Evolutionary conservation across 768 basidiomycete genomes (phyloP).

Genomic region (Symmetrospora coprosmae): DNA sequence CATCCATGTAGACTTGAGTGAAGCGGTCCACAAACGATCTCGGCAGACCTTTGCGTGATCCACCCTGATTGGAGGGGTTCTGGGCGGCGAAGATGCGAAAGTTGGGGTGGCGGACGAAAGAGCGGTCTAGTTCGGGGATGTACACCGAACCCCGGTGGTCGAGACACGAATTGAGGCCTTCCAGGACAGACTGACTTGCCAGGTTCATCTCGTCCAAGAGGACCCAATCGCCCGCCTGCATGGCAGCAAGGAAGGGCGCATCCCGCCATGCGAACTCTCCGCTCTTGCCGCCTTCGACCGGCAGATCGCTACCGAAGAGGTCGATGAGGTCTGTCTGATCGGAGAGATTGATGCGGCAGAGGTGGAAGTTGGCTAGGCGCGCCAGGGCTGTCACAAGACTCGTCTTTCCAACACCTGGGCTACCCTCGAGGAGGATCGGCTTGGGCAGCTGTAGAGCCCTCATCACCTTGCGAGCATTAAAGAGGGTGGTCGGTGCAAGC

Average conservation of each 20-base stretch:
- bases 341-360: constrained; percentile 90
- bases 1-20: constrained; percentile 89
- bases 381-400: constrained; percentile 80
- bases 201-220: constrained; percentile 98
- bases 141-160: constrained; percentile 92
- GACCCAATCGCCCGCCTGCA: constrained; percentile 96
- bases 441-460: constrained; percentile 79
- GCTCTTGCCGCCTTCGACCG: constrained; percentile 73
- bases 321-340: constrained; percentile 96
- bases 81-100: constrained; percentile 97
- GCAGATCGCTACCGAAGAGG: constrained; percentile 88
- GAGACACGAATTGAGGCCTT: constrained; percentile 87
- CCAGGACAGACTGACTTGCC: constrained; percentile 86
- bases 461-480: constrained; percentile 74
- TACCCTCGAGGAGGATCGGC: constrained; percentile 88
- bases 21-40: constrained; percentile 96
- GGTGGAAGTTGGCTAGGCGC: constrained; percentile 55
- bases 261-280: constrained; percentile 97
- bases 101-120: constrained; percentile 73
- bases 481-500: constrained; percentile 69
- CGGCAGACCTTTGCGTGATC: constrained; percentile 90
- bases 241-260: constrained; percentile 79
- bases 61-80: constrained; percentile 89
- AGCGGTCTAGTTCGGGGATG: constrained; percentile 82
- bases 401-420: constrained; percentile 96